A percentile compares a stretch with the other conserved stretches of the same genome.
Conservation (phyloP, 2,329 filamentous ascomycete species). For the Penicillium sp. region DNA sequence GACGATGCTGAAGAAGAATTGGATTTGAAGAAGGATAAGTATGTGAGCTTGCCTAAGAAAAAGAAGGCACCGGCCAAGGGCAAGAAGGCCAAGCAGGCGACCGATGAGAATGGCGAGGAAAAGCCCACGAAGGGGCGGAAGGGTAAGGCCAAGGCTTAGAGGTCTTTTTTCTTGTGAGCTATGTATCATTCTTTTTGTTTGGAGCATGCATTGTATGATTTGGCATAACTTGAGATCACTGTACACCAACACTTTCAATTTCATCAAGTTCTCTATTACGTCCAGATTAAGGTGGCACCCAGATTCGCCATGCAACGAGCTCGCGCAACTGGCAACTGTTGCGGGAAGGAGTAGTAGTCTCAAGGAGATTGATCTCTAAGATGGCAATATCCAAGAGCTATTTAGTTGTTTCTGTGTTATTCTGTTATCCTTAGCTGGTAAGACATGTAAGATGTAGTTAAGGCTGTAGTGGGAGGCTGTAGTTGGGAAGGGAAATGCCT, state of each 20-base stretch:
- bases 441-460: too few relatives aligned
- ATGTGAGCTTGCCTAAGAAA: conserved; percentile 88
- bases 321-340: too few relatives aligned
- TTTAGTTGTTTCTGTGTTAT: too few relatives aligned
- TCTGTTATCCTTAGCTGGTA: too few relatives aligned
- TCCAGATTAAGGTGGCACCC: too few relatives aligned
- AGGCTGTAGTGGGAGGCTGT: too few relatives aligned
- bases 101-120: conserved; percentile 46
- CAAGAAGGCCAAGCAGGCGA: conserved; percentile 35
- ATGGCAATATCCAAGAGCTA: too few relatives aligned
- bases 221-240: conserved; percentile 1
- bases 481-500: not conserved
- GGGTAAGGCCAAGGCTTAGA: conserved; percentile 27
- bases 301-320: too few relatives aligned
- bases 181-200: not conserved
- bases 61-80: conserved; percentile 47
- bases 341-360: too few relatives aligned
- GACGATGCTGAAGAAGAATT: conserved; percentile 70
- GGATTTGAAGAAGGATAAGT: conserved; percentile 93
- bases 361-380: too few relatives aligned
- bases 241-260: not conserved
- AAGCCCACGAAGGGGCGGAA: conserved; percentile 51
- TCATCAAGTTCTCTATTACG: too few relatives aligned
- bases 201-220: not conserved
- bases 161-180: conserved; percentile 11